Evolutionary conservation across 2,329 filamentous ascomycete species (phyloP).

Genomic region (Penicillium sp.): DNA sequence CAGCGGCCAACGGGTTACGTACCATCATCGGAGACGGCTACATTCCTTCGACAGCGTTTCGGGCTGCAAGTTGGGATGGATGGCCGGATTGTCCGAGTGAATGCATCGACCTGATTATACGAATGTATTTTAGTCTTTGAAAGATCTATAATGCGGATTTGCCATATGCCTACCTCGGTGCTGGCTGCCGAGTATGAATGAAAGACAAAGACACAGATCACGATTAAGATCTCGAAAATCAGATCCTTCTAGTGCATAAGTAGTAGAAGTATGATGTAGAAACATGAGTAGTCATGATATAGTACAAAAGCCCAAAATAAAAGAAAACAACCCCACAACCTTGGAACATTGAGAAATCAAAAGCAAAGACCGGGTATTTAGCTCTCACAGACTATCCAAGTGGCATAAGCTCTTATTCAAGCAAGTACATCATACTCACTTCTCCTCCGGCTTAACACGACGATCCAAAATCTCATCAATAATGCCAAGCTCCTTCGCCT

Average conservation of each 20-base stretch:
- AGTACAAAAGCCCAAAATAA: background rate
- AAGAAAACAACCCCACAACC: background rate
- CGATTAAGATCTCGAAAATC: background rate
- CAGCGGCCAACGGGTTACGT: slow-evolving; percentile 25
- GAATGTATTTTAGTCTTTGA: slow-evolving; percentile 10
- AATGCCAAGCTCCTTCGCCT: slow-evolving; percentile 86
- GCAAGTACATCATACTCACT: background rate
- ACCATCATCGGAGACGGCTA: slow-evolving; percentile 36
- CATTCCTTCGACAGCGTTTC: slow-evolving; percentile 39
- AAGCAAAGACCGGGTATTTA: background rate
- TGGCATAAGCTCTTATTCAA: background rate
- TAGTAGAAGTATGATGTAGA: background rate
- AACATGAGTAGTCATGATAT: background rate
- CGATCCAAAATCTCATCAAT: slow-evolving; percentile 79
- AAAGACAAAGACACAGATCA: background rate
- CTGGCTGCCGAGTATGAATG: slow-evolving; percentile 6
- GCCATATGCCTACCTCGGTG: slow-evolving; percentile 1
- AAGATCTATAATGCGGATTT: background rate
- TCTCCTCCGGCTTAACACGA: slow-evolving; percentile 32
- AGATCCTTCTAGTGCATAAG: background rate
- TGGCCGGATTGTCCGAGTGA: slow-evolving; percentile 34
- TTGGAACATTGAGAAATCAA: background rate
- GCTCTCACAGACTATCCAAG: background rate
- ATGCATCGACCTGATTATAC: slow-evolving; percentile 15
- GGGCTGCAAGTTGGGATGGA: slow-evolving; percentile 38